Percentiles rank a stretch among this genome's conserved stretches.
phyloP scores from a whole-genome alignment of 192 early-diverging fungal genomes.

The Chytriomyces sp. region DNA sequence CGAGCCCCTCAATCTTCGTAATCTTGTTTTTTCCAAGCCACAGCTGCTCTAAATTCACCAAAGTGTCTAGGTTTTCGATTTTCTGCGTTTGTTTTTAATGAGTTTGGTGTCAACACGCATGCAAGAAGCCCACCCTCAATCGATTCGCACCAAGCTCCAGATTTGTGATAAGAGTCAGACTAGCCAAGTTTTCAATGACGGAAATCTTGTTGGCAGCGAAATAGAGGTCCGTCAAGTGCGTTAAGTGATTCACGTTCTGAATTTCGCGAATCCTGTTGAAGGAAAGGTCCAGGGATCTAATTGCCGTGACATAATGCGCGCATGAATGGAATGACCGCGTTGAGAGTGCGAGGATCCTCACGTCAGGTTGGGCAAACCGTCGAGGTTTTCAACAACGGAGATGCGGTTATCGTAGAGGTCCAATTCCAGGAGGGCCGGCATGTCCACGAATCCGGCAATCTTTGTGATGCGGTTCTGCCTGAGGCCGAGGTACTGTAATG shows the following conservation, averaged over 20 bases:
- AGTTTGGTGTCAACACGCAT: neutral
- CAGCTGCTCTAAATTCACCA: conserved; percentile 83
- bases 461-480: conserved; percentile 83
- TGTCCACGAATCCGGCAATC: conserved; percentile 60
- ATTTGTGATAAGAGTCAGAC: conserved; percentile 70
- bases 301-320: neutral
- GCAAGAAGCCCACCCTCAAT: conserved; percentile 67
- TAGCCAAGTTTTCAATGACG: conserved; percentile 73
- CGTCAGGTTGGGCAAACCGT: conserved; percentile 60
- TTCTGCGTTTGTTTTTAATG: conserved; percentile 35
- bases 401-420: conserved; percentile 98
- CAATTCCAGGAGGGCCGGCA: conserved; percentile 71
- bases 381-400: conserved; percentile 68
- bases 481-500: conserved; percentile 72
- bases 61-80: conserved; percentile 79
- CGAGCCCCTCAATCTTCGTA: conserved; percentile 71
- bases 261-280: conserved; percentile 94
- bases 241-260: conserved; percentile 64
- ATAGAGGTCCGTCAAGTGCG: conserved; percentile 73
- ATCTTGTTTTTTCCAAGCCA: conserved; percentile 99
- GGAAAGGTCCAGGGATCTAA: conserved; percentile 79
- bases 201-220: conserved; percentile 95
- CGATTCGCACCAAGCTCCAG: conserved; percentile 95
- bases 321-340: neutral
- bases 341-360: conserved; percentile 34